These are phyloP conservation scores for Yamadazyma sp. DNA, from an alignment of 805 yeast species.

Conservation along the genomic window DNA sequence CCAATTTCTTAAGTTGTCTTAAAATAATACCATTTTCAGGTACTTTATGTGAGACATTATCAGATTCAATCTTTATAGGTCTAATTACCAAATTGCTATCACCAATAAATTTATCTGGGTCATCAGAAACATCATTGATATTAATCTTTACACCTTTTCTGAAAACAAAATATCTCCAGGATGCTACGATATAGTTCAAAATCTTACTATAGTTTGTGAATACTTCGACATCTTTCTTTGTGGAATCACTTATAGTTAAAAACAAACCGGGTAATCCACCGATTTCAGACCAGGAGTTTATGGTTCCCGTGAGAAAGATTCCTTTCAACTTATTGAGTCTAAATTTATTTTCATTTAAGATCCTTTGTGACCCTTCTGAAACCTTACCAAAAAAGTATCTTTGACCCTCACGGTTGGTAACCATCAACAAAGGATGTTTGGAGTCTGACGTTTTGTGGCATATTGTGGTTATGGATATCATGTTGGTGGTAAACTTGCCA, in stretches of 20 bases:
- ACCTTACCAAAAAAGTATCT: constrained; percentile 72
- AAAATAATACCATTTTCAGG: neutral
- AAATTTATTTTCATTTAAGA: constrained; percentile 57
- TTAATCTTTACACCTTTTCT: constrained; percentile 63
- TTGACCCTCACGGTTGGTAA: constrained; percentile 49
- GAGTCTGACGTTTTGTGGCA: constrained; percentile 57
- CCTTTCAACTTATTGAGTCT: constrained; percentile 57
- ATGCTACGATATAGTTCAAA: constrained; percentile 54
- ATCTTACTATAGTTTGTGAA: constrained; percentile 39
- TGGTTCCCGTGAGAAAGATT: constrained; percentile 74
- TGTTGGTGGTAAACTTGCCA: constrained; percentile 19
- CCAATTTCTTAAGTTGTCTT: constrained; percentile 32
- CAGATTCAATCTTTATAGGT: constrained; percentile 28
- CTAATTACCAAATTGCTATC: constrained; percentile 38
- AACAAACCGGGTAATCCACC: constrained; percentile 94
- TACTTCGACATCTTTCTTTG: constrained; percentile 54
- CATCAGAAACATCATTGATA: constrained; percentile 21
- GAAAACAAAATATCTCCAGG: constrained; percentile 87
- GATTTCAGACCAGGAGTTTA: constrained; percentile 65
- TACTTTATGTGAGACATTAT: neutral
- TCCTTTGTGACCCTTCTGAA: constrained; percentile 85
- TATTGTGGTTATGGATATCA: constrained; percentile 51
- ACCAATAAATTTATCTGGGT: constrained; percentile 25
- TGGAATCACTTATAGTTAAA: constrained; percentile 78
- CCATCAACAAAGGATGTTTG: constrained; percentile 51